Percentiles rank a stretch among this genome's conserved stretches.
Conservation (phyloP, 2,329 filamentous ascomycete genomes). For the Colletotrichum sp. region DNA sequence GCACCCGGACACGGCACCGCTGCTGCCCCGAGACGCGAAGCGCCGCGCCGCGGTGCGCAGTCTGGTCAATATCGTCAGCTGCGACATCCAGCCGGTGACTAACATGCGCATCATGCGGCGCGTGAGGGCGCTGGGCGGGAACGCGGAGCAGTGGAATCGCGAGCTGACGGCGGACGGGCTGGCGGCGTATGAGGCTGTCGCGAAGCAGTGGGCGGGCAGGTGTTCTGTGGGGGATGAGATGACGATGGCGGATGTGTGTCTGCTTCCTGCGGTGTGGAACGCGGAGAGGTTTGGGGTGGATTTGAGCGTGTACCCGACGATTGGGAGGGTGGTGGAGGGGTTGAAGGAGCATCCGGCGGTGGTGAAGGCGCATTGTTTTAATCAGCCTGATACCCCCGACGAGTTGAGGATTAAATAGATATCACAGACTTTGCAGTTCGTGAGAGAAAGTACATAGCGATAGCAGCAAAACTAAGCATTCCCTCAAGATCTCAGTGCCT, state of each 20-base stretch:
- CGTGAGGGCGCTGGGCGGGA: constrained; percentile 47
- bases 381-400: constrained; percentile 52
- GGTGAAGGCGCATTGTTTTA: constrained; percentile 54
- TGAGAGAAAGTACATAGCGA: not conserved
- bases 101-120: constrained; percentile 58
- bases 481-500: no score
- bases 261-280: constrained; percentile 63
- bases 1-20: constrained; percentile 39
- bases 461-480: no score
- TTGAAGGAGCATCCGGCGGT: constrained; percentile 56
- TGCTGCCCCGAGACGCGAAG: constrained; percentile 52
- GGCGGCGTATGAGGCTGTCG: constrained; percentile 57
- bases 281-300: constrained; percentile 60
- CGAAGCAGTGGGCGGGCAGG: constrained; percentile 41
- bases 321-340: constrained; percentile 47
- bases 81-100: constrained; percentile 65
- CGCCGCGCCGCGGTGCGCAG: constrained; percentile 55
- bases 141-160: constrained; percentile 53
- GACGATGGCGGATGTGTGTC: constrained; percentile 61
- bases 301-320: constrained; percentile 49
- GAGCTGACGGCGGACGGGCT: constrained; percentile 57
- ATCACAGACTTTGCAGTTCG: no score
- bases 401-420: constrained; percentile 1
- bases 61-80: constrained; percentile 56
- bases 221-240: constrained; percentile 61